Evolutionary conservation across 805 yeast genomes (phyloP), one percentile per base, ranked within the genome.

Genomic region (Saturnispora halmiae): DNA sequence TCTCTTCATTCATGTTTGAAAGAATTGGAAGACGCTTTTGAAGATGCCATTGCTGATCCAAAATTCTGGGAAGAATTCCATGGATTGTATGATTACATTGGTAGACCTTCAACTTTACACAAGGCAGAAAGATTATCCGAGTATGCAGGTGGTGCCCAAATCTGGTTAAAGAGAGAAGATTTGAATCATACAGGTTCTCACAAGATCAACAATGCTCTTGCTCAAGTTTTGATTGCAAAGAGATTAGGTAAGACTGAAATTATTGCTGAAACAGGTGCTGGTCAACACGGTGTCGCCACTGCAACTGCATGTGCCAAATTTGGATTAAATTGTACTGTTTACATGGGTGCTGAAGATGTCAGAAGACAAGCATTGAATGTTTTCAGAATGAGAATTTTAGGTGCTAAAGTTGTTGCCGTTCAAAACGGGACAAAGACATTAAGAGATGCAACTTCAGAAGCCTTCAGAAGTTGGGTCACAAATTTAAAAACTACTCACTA

Each of bases 281-380:
- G 94, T 51, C 94, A 83, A 64, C 94, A 83, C 57, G 94, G 94
- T 67, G 94, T 83, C 29, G 94, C 94, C 30, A 83, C 92, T 38
- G 94, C 94, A 24, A 83, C 94, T 45, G 94, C 94, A 0, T 80
- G 88, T 70, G 94, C 94, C 48, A 82, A 82, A 56, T 83, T 92
- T 53, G 98, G 98, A 39, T 62, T 92, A 64, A 75, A 82, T 59
- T 92, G 98, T 69, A 85, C 85, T 13, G 94, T 92, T 27, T 90
- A 76, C 58, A 92, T 92, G 99, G 99, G 99, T 48, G 97, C 97
- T 34, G 98, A 92, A 66, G 99, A 92, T 67, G 95, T 85, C 33
- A 82, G 96, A 63, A 84, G 99, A 65, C 99, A 92, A 72, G 96
- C 99, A 11, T 71, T 92, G 50, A 92, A 92, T 56, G 99, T 92